Conservation (phyloP, 176 grass and related monocot species). For the Oryza officinalis region DNA sequence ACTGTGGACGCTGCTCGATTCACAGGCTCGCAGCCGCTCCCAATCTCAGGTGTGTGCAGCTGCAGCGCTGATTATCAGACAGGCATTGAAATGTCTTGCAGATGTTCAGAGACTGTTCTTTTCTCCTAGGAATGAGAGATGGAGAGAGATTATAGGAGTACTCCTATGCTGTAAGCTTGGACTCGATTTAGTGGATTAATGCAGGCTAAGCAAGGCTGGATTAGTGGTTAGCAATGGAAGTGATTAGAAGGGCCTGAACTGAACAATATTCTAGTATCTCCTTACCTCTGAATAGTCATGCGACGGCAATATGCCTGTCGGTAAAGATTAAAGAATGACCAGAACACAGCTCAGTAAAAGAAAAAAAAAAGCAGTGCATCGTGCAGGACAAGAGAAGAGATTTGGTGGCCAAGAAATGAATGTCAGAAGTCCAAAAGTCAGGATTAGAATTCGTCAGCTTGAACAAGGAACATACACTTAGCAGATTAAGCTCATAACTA, state of each 20-base stretch:
- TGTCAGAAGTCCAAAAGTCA: constrained; percentile 17
- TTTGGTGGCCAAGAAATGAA: neutral
- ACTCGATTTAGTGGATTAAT: neutral
- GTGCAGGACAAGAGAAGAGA: neutral
- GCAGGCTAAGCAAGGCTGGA: neutral
- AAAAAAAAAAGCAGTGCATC: neutral
- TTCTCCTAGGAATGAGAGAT: neutral
- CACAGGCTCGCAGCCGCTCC: neutral
- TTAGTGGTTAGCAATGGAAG: neutral
- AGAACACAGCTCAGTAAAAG: neutral
- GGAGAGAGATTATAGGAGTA: neutral
- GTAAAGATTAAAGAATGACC: constrained; percentile 7
- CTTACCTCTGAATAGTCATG: too few species aligned
- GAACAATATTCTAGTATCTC: neutral
- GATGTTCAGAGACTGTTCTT: neutral
- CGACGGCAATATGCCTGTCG: too few species aligned
- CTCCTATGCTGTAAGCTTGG: neutral
- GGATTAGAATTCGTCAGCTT: constrained; percentile 33
- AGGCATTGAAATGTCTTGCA: neutral
- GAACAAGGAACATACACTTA: constrained; percentile 5
- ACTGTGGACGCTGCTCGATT: neutral
- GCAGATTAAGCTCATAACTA: too few species aligned
- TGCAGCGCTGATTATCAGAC: neutral
- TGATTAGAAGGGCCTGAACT: neutral
- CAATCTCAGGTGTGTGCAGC: constrained; percentile 7